These are phyloP conservation scores for Globisporangium nodosum DNA, from an alignment of 352 stramenopile species.

Conservation along the genomic window DNA sequence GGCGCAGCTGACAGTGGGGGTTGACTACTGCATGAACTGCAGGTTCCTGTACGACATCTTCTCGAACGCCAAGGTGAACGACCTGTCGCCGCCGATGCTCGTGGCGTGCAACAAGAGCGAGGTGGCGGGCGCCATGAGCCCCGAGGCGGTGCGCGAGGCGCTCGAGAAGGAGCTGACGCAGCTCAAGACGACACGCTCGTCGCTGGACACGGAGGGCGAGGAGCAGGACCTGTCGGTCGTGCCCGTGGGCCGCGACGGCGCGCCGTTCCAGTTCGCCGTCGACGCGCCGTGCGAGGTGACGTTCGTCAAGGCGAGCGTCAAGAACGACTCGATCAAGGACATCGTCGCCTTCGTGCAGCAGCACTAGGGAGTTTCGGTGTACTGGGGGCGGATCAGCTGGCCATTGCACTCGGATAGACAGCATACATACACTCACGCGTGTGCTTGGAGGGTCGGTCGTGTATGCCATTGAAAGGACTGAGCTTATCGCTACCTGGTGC, in stretches of 20 bases:
- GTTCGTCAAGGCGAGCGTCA: conserved; percentile 71
- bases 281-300: conserved; percentile 75
- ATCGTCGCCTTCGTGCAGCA: conserved; percentile 70
- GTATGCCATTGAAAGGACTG: too few species aligned
- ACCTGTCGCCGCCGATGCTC: conserved; percentile 59
- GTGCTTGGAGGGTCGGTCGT: too few species aligned
- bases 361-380: conserved; percentile 26
- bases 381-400: too few species aligned
- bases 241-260: conserved; percentile 70
- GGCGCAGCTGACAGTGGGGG: background rate
- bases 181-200: conserved; percentile 83
- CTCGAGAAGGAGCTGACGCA: conserved; percentile 83
- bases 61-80: conserved; percentile 78
- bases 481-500: too few species aligned
- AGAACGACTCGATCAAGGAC: conserved; percentile 52
- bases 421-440: too few species aligned
- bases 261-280: conserved; percentile 71
- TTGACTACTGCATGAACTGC: too few species aligned
- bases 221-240: conserved; percentile 65
- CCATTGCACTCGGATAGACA: too few species aligned
- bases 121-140: conserved; percentile 27
- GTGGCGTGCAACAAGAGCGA: conserved; percentile 87
- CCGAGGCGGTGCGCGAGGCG: conserved; percentile 43
- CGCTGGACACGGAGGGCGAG: conserved; percentile 76
- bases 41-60: conserved; percentile 87